Evolutionary conservation across 164 flowering plant genomes (phyloP).

Genomic region (Liriodendron chinense): DNA sequence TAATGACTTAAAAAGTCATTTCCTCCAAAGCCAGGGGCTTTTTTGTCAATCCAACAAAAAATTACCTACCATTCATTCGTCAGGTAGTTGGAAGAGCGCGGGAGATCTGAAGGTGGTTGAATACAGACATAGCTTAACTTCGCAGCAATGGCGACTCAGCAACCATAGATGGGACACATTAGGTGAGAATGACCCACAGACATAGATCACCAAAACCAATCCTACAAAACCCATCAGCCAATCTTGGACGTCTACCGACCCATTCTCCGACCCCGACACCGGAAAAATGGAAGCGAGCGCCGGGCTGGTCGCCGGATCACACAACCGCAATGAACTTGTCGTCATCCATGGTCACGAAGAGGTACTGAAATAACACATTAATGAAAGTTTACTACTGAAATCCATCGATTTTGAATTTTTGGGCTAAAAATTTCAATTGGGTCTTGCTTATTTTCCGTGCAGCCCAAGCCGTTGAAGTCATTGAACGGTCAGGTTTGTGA

Average conservation of each 20-base stretch:
- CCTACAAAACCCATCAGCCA: conserved; percentile 1
- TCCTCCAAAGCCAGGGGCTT: neutral
- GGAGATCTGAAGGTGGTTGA: conserved; percentile 37
- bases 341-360: conserved; percentile 97
- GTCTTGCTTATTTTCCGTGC: conserved; percentile 19
- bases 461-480: conserved; percentile 84
- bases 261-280: neutral
- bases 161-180: conserved; percentile 45
- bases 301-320: conserved; percentile 96
- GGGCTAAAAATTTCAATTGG: neutral
- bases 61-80: neutral
- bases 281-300: conserved; percentile 86
- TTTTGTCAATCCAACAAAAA: conserved; percentile 1
- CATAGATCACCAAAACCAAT: conserved; percentile 16
- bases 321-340: conserved; percentile 94
- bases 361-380: conserved; percentile 33
- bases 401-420: no score
- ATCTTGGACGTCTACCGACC: neutral
- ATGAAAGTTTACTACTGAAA: no score
- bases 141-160: conserved; percentile 91
- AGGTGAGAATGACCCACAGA: conserved; percentile 23
- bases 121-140: conserved; percentile 62
- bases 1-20: neutral
- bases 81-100: conserved; percentile 11
- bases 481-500: conserved; percentile 91